These are phyloP conservation scores for Neurospora sp. DNA, from an alignment of 495 filamentous ascomycete species.

Conservation along the genomic window DNA sequence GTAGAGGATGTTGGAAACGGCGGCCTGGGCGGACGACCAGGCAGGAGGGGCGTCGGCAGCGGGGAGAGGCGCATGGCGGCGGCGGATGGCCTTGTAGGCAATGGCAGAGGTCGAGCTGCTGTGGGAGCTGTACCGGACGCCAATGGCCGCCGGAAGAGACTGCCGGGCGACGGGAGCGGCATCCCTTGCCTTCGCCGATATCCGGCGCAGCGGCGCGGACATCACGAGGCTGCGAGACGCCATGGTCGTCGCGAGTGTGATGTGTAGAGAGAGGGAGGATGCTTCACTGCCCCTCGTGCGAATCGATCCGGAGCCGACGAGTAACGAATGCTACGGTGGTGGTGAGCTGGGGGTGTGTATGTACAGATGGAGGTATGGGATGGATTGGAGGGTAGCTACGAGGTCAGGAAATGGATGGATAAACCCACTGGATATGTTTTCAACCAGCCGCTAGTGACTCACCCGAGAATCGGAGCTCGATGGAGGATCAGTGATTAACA, in stretches of 20 bases:
- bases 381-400: background rate
- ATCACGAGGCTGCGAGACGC: conserved; percentile 30
- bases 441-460: background rate
- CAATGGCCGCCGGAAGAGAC: conserved; percentile 6
- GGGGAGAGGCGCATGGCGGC: conserved; percentile 74
- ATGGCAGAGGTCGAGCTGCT: conserved; percentile 80
- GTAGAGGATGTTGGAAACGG: conserved; percentile 96
- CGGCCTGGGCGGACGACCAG: conserved; percentile 81
- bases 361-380: background rate
- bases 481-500: background rate
- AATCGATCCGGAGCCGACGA: background rate
- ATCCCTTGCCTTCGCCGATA: conserved; percentile 14
- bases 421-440: background rate
- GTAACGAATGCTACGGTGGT: background rate
- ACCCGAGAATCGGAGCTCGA: background rate
- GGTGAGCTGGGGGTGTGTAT: background rate
- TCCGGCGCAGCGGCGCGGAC: conserved; percentile 25
- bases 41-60: conserved; percentile 60
- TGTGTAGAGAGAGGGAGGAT: background rate
- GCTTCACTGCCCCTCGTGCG: background rate
- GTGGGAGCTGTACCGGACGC: conserved; percentile 18
- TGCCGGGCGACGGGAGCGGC: background rate
- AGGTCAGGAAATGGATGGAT: background rate
- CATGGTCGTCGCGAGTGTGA: conserved; percentile 26
- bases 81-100: conserved; percentile 95